These are phyloP conservation scores for Ustilago shanxiensis DNA, from an alignment of 1,284 basidiomycete species.

Conservation along the genomic window DNA sequence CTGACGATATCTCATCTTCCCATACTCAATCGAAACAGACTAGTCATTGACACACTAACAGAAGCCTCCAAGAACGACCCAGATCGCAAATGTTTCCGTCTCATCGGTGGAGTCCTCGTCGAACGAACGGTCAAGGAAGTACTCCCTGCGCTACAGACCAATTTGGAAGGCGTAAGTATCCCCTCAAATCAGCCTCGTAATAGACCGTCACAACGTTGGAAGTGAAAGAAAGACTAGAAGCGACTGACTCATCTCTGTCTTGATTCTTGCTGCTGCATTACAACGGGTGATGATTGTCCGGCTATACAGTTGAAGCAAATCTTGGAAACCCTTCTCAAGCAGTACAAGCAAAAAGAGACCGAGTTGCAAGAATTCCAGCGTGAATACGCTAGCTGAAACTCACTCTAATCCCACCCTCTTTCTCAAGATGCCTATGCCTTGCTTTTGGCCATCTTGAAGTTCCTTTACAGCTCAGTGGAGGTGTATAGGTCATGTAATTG, in stretches of 20 bases:
- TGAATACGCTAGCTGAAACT: conserved; percentile 33
- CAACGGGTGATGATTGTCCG: not conserved
- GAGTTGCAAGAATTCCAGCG: conserved; percentile 61
- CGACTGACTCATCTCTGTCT: not conserved
- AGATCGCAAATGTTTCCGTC: conserved; percentile 91
- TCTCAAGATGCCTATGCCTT: not conserved
- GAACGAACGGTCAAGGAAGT: conserved; percentile 97
- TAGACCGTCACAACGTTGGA: not conserved
- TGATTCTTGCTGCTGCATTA: not conserved
- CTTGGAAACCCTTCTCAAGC: conserved; percentile 63
- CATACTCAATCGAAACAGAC: conserved; percentile 72
- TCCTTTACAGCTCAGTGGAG: not conserved
- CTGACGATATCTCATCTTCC: not conserved
- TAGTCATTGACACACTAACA: conserved; percentile 88
- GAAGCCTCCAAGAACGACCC: conserved; percentile 77
- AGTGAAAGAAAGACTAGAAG: too few species aligned
- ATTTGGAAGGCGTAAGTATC: conserved; percentile 62
- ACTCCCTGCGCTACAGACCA: conserved; percentile 77
- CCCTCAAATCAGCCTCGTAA: not conserved
- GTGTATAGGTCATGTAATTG: conserved; percentile 24
- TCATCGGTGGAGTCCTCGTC: conserved; percentile 95
- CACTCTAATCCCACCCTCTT: not conserved
- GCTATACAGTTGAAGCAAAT: conserved; percentile 62
- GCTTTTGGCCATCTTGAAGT: not conserved
- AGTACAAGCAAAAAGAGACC: conserved; percentile 67